Conservation (phyloP, 768 basidiomycete genomes). For the Tylopilus sp. region DNA sequence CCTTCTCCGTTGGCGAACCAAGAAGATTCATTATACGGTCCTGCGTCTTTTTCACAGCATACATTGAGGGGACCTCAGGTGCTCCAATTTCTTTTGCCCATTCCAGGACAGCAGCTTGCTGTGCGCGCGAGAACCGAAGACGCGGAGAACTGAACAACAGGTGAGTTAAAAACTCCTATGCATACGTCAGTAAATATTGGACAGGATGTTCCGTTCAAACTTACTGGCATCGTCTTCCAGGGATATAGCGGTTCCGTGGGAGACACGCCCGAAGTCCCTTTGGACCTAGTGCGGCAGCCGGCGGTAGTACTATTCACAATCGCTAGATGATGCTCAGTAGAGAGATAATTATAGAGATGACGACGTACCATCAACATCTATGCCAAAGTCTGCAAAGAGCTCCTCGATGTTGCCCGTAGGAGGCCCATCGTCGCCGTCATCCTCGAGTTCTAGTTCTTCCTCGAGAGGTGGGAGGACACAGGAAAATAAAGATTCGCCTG, state of each 20-base stretch:
- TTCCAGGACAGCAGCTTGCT: no score
- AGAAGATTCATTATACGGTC: no score
- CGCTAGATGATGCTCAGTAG: neutral
- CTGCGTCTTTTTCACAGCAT: no score
- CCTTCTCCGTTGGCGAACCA: no score
- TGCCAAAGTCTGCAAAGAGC: neutral
- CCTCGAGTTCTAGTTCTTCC: conserved; percentile 8
- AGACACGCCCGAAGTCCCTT: neutral
- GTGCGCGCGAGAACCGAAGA: conserved; percentile 29
- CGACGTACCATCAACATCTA: neutral
- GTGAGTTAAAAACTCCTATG: conserved; percentile 30
- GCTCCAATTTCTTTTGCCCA: no score
- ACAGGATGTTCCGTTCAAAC: neutral
- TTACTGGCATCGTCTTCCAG: conserved; percentile 1
- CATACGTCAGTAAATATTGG: neutral
- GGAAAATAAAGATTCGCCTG: neutral
- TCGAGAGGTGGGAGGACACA: conserved; percentile 1
- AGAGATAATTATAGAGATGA: neutral
- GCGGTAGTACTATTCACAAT: neutral
- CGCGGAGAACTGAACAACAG: conserved; percentile 32
- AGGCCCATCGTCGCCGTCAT: neutral
- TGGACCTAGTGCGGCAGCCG: neutral
- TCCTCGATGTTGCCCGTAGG: neutral
- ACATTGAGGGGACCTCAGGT: no score
- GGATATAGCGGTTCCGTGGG: conserved; percentile 2